These are phyloP conservation scores for Aquilaria yunnanensis DNA, from an alignment of 345 rosid species.

Conservation along the genomic window DNA sequence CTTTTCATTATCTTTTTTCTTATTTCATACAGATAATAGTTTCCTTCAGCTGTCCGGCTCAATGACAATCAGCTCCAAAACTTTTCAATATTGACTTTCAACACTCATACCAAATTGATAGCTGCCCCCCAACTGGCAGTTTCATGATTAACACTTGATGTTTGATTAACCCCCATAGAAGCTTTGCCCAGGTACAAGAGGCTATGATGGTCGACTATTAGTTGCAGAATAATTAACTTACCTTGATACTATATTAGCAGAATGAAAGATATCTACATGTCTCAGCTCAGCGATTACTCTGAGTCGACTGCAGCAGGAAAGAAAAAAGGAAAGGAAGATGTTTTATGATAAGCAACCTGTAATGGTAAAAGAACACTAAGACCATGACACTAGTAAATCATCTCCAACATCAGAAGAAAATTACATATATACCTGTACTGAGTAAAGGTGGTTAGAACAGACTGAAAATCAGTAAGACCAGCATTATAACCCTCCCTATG, in stretches of 20 bases:
- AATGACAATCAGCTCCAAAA: too few species aligned
- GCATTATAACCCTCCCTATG: constrained; percentile 74
- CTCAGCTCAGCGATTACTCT: constrained; percentile 94
- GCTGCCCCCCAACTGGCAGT: too few species aligned
- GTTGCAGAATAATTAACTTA: constrained; percentile 24
- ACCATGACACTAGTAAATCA: background rate
- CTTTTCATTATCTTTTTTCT: too few species aligned
- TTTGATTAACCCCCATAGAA: too few species aligned
- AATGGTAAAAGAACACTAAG: constrained; percentile 6
- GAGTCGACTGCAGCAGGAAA: constrained; percentile 55
- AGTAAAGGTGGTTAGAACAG: constrained; percentile 77
- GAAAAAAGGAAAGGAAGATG: constrained; percentile 7
- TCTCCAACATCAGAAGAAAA: background rate
- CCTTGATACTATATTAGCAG: constrained; percentile 99
- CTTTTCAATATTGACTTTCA: too few species aligned
- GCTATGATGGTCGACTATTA: background rate
- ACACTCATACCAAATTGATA: too few species aligned
- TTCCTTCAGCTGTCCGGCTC: too few species aligned
- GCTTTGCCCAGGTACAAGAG: too few species aligned
- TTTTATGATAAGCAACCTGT: background rate
- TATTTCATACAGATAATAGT: too few species aligned
- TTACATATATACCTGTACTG: constrained; percentile 64
- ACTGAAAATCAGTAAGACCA: constrained; percentile 90
- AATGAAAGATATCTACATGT: constrained; percentile 94
- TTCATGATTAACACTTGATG: too few species aligned